A percentile compares a stretch with the other conserved stretches of the same genome.
Evolutionary conservation across 768 basidiomycete species (phyloP).

Genomic region (Boletus bicolor): DNA sequence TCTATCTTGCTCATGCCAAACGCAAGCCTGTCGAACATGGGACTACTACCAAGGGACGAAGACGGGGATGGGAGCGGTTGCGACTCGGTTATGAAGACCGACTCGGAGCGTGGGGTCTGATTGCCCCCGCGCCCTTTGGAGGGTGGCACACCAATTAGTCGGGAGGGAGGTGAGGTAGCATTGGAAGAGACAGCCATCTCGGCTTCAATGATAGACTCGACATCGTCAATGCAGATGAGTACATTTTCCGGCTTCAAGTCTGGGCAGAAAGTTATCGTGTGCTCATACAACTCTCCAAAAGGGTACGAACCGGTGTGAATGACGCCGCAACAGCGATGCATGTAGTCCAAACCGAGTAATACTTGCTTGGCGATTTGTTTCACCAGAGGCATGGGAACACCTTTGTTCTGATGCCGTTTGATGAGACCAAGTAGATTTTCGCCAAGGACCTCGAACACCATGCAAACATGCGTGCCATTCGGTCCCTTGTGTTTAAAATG

Average conservation of each 20-base stretch:
- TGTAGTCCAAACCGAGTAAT: constrained; percentile 92
- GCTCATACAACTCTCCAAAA: not conserved
- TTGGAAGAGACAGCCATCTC: constrained; percentile 56
- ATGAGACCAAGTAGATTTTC: constrained; percentile 95
- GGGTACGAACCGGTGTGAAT: constrained; percentile 78
- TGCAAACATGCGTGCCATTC: constrained; percentile 97
- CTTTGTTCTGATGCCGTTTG: constrained; percentile 97
- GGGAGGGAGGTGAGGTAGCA: constrained; percentile 41
- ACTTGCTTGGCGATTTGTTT: constrained; percentile 98
- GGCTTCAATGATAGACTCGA: constrained; percentile 85
- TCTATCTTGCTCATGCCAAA: constrained; percentile 94
- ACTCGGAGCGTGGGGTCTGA: constrained; percentile 87
- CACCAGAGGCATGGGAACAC: constrained; percentile 89
- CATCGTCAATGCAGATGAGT: constrained; percentile 94
- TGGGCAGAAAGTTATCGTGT: constrained; percentile 25
- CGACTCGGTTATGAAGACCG: constrained; percentile 83
- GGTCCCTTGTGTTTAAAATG: constrained; percentile 96
- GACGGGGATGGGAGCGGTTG: constrained; percentile 90
- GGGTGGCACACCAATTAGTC: constrained; percentile 89
- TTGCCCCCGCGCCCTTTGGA: constrained; percentile 93
- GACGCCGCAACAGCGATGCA: constrained; percentile 95
- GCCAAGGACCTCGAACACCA: constrained; percentile 98
- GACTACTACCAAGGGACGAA: constrained; percentile 65
- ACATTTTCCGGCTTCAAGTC: constrained; percentile 99
- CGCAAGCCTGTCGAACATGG: constrained; percentile 80